phyloP scores from a whole-genome alignment of 257 asterid genomes.

The Primulina eburnea region DNA sequence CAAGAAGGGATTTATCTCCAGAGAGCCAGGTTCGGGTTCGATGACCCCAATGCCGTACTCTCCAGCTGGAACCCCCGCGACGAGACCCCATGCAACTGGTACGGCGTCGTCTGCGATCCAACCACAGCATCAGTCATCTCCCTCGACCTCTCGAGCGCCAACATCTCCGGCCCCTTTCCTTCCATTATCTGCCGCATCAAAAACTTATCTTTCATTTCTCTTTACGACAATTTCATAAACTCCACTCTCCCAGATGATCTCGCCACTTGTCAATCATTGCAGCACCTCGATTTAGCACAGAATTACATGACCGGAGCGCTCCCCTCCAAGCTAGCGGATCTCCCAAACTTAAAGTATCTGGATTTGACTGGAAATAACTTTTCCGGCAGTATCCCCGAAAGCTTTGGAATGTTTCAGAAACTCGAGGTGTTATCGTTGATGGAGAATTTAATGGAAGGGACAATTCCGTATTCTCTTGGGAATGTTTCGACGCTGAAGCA shows the following conservation, averaged over 20 bases:
- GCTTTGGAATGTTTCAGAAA: conserved; percentile 63
- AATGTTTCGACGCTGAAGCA: conserved; percentile 73
- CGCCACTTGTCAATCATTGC: conserved; percentile 51
- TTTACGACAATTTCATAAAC: conserved; percentile 70
- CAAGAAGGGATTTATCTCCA: conserved; percentile 66
- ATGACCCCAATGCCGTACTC: conserved; percentile 69
- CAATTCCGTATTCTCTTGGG: conserved; percentile 68
- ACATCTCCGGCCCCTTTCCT: conserved; percentile 85
- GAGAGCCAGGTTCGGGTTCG: conserved; percentile 57
- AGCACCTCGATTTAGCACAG: conserved; percentile 84
- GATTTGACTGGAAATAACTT: conserved; percentile 90
- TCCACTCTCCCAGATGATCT: conserved; percentile 56
- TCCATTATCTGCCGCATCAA: conserved; percentile 62
- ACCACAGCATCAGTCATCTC: conserved; percentile 47
- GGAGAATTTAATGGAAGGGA: conserved; percentile 74
- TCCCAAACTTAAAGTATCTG: conserved; percentile 65
- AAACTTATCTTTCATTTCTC: conserved; percentile 49
- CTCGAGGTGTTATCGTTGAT: conserved; percentile 82
- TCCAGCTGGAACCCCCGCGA: conserved; percentile 65
- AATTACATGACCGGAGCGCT: conserved; percentile 70
- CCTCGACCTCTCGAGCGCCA: conserved; percentile 73
- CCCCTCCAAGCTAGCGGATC: conserved; percentile 50
- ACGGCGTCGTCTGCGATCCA: conserved; percentile 64
- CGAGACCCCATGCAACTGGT: conserved; percentile 74
- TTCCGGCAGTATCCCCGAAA: conserved; percentile 78